Percentiles rank a stretch among this genome's conserved stretches.
phyloP scores from a whole-genome alignment of 371 early-diverging fungal species.

The Mortierella sp. region DNA sequence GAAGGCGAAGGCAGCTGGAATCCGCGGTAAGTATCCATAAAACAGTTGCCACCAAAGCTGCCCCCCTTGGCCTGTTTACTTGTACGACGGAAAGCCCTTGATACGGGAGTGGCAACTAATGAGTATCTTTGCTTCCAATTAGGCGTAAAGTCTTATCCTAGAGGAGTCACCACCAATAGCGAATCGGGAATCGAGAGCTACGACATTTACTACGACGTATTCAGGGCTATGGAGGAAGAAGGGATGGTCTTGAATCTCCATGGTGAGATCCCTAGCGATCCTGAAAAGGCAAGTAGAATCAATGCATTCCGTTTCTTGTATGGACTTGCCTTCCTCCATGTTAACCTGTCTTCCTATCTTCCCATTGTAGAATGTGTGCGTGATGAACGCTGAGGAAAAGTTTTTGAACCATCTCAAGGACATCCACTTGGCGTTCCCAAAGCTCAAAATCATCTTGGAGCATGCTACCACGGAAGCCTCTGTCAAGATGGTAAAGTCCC shows the following conservation, averaged over 20 bases:
- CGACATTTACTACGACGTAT: conserved; percentile 90
- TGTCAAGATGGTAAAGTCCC: conserved; percentile 89
- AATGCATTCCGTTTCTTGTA: background rate
- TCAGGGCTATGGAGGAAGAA: conserved; percentile 93
- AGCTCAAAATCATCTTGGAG: conserved; percentile 94
- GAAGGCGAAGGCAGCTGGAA: conserved; percentile 87
- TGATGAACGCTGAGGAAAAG: conserved; percentile 95
- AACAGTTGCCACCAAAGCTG: too few species aligned
- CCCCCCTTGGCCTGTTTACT: too few species aligned
- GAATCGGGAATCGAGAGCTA: conserved; percentile 94
- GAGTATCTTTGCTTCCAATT: too few species aligned
- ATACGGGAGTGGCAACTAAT: too few species aligned
- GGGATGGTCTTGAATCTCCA: conserved; percentile 96
- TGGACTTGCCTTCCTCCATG: background rate
- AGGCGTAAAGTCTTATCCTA: conserved; percentile 97
- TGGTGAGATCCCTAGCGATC: conserved; percentile 93
- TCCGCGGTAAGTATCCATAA: conserved; percentile 67
- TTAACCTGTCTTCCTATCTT: too few species aligned
- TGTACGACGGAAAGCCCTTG: too few species aligned
- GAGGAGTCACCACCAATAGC: conserved; percentile 98
- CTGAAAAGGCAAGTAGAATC: conserved; percentile 60
- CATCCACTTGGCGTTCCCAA: conserved; percentile 91
- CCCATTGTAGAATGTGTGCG: conserved; percentile 76
- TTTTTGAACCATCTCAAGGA: conserved; percentile 88
- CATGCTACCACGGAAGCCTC: conserved; percentile 96